Evolutionary conservation across 805 yeast genomes (phyloP).

Genomic region (Saturnispora diversa): DNA sequence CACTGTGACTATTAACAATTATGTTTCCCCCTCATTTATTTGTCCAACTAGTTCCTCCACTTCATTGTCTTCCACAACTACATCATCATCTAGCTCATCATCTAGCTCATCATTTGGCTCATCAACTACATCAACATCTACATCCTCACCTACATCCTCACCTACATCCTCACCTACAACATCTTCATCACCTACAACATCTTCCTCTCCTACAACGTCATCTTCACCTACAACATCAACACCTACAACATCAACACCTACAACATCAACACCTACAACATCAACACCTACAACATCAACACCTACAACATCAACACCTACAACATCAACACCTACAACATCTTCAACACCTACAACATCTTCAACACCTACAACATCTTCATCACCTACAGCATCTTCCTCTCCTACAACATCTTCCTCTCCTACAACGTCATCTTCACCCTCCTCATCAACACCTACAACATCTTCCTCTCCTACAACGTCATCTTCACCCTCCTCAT

Average conservation of each 20-base stretch:
- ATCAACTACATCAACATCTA: neutral
- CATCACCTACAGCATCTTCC: neutral
- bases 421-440: neutral
- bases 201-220: constrained; percentile 8
- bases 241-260: neutral
- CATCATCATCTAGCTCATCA: neutral
- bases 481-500: too few species aligned
- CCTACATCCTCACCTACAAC: constrained; percentile 7
- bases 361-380: neutral
- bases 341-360: neutral
- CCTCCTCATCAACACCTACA: neutral
- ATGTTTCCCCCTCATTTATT: constrained; percentile 1
- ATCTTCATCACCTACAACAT: neutral
- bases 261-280: neutral
- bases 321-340: neutral
- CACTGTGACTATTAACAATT: constrained; percentile 6
- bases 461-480: neutral
- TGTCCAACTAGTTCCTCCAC: constrained; percentile 10
- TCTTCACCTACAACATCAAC: neutral
- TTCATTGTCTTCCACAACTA: neutral
- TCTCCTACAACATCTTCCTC: neutral
- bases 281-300: neutral
- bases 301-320: neutral
- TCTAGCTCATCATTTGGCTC: neutral
- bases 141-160: constrained; percentile 2